These are phyloP conservation scores for Claviceps monticola DNA, from an alignment of 2,329 filamentous ascomycete species.

Conservation along the genomic window DNA sequence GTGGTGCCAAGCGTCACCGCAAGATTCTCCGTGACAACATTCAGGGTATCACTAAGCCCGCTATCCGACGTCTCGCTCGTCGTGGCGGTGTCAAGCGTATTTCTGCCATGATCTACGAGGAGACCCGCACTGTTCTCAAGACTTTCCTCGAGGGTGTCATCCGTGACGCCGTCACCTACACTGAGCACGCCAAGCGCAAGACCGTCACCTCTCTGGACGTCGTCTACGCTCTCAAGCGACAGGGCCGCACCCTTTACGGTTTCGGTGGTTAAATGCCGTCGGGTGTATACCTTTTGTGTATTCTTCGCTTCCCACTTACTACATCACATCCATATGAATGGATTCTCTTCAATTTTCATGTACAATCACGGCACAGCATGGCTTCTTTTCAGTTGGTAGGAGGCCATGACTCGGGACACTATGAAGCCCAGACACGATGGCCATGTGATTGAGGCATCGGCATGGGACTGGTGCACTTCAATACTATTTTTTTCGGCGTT, in stretches of 20 bases:
- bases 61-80: conserved; percentile 94
- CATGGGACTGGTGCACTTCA: conserved; percentile 12
- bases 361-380: conserved; percentile 1
- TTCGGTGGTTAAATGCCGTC: conserved; percentile 60
- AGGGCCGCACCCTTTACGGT: conserved; percentile 70
- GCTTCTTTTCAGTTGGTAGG: background rate
- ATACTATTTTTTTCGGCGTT: conserved; percentile 3
- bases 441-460: conserved; percentile 13
- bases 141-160: conserved; percentile 67
- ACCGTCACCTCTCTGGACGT: conserved; percentile 59
- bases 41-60: conserved; percentile 97
- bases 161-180: conserved; percentile 65
- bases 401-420: background rate
- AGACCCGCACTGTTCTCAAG: conserved; percentile 65
- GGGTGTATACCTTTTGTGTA: background rate
- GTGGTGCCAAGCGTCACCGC: conserved; percentile 95
- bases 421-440: background rate
- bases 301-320: background rate
- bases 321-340: background rate
- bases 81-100: conserved; percentile 99
- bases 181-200: conserved; percentile 71
- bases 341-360: background rate
- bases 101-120: conserved; percentile 81
- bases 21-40: conserved; percentile 99
- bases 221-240: conserved; percentile 54